Conservation (phyloP, 2,329 filamentous ascomycete species). For the Mollisiaceae sp. region DNA sequence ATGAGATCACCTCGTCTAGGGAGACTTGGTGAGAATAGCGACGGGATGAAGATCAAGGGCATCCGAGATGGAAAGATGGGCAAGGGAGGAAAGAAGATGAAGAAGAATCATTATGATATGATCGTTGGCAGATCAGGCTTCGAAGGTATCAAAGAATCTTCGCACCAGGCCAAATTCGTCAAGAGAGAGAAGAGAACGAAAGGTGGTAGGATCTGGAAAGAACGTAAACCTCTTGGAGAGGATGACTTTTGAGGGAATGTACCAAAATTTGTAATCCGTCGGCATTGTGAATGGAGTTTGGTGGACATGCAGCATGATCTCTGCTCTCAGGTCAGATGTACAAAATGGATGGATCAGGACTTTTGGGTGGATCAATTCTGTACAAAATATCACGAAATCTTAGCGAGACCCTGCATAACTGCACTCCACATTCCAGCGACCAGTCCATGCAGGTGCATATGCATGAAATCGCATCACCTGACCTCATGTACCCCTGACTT, state of each 20-base stretch:
- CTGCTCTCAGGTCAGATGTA: background rate
- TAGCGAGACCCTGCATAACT: background rate
- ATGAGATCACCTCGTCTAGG: constrained; percentile 66
- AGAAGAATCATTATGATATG: constrained; percentile 48
- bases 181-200: constrained; percentile 42
- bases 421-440: background rate
- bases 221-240: constrained; percentile 41
- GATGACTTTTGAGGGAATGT: constrained; percentile 33
- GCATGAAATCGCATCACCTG: background rate
- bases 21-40: constrained; percentile 37
- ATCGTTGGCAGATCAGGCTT: constrained; percentile 42
- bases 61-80: constrained; percentile 38
- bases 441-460: background rate
- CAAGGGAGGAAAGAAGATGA: constrained; percentile 51
- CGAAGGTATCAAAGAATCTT: constrained; percentile 37
- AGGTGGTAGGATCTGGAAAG: constrained; percentile 44
- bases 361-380: background rate
- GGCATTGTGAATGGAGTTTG: background rate
- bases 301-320: constrained; percentile 10
- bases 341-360: background rate
- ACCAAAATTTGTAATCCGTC: constrained; percentile 6
- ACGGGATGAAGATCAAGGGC: constrained; percentile 45
- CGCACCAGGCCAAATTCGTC: constrained; percentile 31
- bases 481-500: background rate
- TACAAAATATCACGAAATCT: background rate